Evolutionary conservation across 768 basidiomycete species (phyloP).

Genomic region (Mycena latifolia): DNA sequence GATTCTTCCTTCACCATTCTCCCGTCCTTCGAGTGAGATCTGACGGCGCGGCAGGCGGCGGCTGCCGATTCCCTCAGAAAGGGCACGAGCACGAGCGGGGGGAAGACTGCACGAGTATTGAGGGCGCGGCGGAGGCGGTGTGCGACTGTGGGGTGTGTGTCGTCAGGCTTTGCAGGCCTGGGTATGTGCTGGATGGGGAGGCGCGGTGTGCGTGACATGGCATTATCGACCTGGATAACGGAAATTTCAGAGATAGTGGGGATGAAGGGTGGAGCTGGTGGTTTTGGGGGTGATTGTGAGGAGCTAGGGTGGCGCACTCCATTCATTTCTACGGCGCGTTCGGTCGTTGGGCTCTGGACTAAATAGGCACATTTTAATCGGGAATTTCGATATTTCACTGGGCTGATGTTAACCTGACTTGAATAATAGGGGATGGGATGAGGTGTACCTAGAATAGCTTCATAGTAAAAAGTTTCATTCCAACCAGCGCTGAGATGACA

Average conservation of each 20-base stretch:
- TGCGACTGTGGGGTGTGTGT: slow-evolving; percentile 12
- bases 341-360: too few species aligned
- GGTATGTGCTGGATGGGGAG: slow-evolving; percentile 1
- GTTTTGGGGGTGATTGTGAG: slow-evolving; percentile 1
- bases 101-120: slow-evolving; percentile 13
- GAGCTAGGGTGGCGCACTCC: too few species aligned
- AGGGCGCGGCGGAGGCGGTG: slow-evolving; percentile 7
- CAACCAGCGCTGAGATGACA: too few species aligned
- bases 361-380: too few species aligned
- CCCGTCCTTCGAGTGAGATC: too few species aligned
- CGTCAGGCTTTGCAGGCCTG: slow-evolving; percentile 13
- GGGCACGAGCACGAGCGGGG: neutral
- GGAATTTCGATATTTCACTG: too few species aligned
- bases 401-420: too few species aligned
- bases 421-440: too few species aligned
- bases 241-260: neutral
- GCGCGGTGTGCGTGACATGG: slow-evolving; percentile 17
- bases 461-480: too few species aligned
- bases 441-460: too few species aligned
- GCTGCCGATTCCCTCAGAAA: slow-evolving; percentile 6
- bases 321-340: too few species aligned
- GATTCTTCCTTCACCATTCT: too few species aligned
- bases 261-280: neutral
- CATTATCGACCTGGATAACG: neutral
- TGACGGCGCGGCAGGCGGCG: neutral